A percentile compares a stretch with the other conserved stretches of the same genome.
phyloP scores from a whole-genome alignment of 1,284 basidiomycete genomes.

The Entoloma clypeatum region DNA sequence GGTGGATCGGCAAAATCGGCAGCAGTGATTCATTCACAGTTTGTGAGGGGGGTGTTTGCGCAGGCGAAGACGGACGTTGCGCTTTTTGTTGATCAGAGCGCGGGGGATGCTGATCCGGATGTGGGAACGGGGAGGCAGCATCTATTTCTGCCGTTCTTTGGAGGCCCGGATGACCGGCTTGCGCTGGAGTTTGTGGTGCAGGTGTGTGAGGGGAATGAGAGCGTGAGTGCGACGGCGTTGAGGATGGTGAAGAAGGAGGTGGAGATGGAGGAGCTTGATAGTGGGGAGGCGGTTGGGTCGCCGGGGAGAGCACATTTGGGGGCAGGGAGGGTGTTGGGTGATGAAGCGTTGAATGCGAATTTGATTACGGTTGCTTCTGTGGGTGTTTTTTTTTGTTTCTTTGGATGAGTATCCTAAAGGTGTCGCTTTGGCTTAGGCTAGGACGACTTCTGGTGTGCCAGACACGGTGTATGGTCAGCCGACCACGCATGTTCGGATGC shows the following conservation, averaged over 20 bases:
- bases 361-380: constrained; percentile 46
- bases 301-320: constrained; percentile 25
- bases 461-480: constrained; percentile 65
- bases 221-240: constrained; percentile 71
- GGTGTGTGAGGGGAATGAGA: constrained; percentile 65
- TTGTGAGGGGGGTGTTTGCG: constrained; percentile 80
- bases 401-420: neutral
- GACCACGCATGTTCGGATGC: constrained; percentile 55
- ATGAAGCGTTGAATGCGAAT: constrained; percentile 30
- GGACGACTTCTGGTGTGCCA: constrained; percentile 34
- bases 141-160: constrained; percentile 88
- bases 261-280: constrained; percentile 17
- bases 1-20: constrained; percentile 30
- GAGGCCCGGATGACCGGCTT: constrained; percentile 90
- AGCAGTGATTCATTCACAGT: constrained; percentile 66
- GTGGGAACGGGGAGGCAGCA: constrained; percentile 48
- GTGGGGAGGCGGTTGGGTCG: constrained; percentile 20
- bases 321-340: constrained; percentile 19
- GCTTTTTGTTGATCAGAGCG: constrained; percentile 71
- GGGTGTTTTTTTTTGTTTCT: constrained; percentile 12
- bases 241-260: constrained; percentile 52
- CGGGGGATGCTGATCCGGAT: constrained; percentile 25
- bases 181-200: constrained; percentile 83
- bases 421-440: neutral
- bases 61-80: constrained; percentile 72